A percentile compares a stretch with the other conserved stretches of the same genome.
These are phyloP conservation scores for Ramalina intermedia DNA, from an alignment of 495 filamentous ascomycete species.

Conservation along the genomic window DNA sequence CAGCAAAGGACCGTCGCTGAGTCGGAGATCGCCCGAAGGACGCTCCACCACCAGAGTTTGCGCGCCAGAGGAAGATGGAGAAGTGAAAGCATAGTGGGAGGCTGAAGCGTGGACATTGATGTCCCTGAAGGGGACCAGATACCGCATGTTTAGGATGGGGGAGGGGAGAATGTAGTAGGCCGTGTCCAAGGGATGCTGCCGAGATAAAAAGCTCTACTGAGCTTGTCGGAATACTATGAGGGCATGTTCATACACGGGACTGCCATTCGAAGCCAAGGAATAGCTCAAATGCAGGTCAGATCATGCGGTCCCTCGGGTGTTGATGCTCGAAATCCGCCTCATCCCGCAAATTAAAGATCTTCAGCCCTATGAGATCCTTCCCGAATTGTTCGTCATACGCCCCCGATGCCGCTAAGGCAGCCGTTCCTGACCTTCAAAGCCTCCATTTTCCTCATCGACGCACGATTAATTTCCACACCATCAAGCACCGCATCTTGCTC, in stretches of 20 bases:
- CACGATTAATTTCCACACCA: not conserved
- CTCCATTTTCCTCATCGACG: not conserved
- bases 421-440: slow-evolving; percentile 3
- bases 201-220: too few species aligned
- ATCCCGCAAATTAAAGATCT: too few species aligned
- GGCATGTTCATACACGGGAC: too few species aligned
- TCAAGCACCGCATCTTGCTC: not conserved
- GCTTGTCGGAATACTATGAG: not conserved
- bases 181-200: not conserved
- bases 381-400: too few species aligned
- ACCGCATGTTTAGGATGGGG: not conserved
- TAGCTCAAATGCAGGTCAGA: too few species aligned
- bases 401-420: slow-evolving; percentile 9
- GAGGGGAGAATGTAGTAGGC: not conserved
- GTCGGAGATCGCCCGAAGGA: slow-evolving; percentile 79
- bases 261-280: too few species aligned
- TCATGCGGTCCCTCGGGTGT: too few species aligned
- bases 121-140: slow-evolving; percentile 72
- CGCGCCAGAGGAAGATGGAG: slow-evolving; percentile 79
- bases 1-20: slow-evolving; percentile 62
- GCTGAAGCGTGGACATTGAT: slow-evolving; percentile 87
- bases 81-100: slow-evolving; percentile 91
- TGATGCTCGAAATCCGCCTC: too few species aligned
- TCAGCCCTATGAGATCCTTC: too few species aligned
- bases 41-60: slow-evolving; percentile 79